phyloP scores from a whole-genome alignment of 169 alveolate species.

The Cryptosporidium viatorum region DNA sequence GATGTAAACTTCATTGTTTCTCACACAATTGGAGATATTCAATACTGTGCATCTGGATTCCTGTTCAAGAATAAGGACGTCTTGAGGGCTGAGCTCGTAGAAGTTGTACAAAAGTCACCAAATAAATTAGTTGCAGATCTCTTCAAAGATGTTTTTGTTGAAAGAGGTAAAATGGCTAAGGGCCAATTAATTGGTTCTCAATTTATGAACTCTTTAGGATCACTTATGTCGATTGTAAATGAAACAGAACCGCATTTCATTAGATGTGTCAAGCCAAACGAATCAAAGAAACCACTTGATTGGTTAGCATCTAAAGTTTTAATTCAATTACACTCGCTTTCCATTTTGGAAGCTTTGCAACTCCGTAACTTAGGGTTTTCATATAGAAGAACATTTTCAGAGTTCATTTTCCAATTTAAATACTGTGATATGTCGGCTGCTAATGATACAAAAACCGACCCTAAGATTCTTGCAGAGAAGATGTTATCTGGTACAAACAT shows the following conservation, averaged over 20 bases:
- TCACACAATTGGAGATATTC: constrained; percentile 87
- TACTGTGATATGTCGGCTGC: constrained; percentile 83
- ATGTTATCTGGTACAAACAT: constrained; percentile 81
- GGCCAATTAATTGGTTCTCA: constrained; percentile 92
- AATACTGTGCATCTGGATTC: constrained; percentile 85
- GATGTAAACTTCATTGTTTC: constrained; percentile 84
- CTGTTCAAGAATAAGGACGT: constrained; percentile 88
- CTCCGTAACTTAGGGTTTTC: constrained; percentile 90
- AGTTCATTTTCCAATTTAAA: constrained; percentile 87
- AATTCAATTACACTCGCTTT: constrained; percentile 91
- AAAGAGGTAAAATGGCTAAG: constrained; percentile 91
- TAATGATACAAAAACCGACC: constrained; percentile 83
- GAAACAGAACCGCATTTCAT: constrained; percentile 91
- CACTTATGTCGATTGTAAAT: constrained; percentile 88
- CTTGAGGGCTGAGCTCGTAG: constrained; percentile 89
- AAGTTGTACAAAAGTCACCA: constrained; percentile 84
- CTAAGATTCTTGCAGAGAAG: constrained; percentile 79
- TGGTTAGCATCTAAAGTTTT: constrained; percentile 90
- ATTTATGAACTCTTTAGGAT: constrained; percentile 87
- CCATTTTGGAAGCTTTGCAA: constrained; percentile 91
- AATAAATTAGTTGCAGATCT: constrained; percentile 83
- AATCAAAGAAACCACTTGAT: constrained; percentile 88
- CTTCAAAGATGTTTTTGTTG: constrained; percentile 87
- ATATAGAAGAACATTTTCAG: constrained; percentile 89
- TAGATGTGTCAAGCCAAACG: constrained; percentile 92